Evolutionary conservation across 2,329 filamentous ascomycete species (phyloP).

Genomic region (Alternaria angustiovoidea): DNA sequence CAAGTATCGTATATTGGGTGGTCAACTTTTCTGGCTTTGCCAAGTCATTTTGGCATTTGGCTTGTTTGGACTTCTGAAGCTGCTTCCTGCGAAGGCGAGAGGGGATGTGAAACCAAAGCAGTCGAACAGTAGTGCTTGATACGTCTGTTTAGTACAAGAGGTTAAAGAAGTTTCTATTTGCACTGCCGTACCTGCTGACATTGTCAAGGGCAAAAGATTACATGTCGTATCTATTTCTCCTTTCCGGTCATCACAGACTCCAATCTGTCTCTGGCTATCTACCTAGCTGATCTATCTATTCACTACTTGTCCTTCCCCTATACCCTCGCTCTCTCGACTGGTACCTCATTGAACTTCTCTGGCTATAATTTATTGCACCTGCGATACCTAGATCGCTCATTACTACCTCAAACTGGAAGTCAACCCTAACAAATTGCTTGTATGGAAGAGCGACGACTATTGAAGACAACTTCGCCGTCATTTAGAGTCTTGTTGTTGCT

Average conservation of each 20-base stretch:
- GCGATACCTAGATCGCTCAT: not conserved
- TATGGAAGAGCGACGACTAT: not conserved
- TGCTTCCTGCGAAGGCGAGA: constrained; percentile 37
- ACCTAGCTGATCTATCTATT: not conserved
- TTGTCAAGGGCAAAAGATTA: not conserved
- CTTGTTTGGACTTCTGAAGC: constrained; percentile 23
- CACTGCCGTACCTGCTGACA: no score
- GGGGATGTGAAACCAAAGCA: constrained; percentile 15
- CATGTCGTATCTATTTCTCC: not conserved
- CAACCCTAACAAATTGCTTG: not conserved
- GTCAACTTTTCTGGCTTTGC: constrained; percentile 72
- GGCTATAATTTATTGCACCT: not conserved
- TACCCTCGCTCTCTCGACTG: not conserved
- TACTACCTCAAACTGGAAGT: not conserved
- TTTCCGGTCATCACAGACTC: not conserved
- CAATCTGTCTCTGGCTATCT: not conserved
- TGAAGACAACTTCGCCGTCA: not conserved
- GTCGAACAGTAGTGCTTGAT: not conserved
- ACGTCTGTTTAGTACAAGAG: not conserved
- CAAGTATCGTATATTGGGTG: constrained; percentile 66
- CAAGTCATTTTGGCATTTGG: constrained; percentile 51
- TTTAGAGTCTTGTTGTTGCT: not conserved
- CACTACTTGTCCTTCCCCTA: not conserved
- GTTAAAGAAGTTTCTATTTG: no score
- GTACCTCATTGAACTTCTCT: not conserved